These are phyloP conservation scores for Neurospora cerealis DNA, from an alignment of 495 filamentous ascomycete species.

Conservation along the genomic window DNA sequence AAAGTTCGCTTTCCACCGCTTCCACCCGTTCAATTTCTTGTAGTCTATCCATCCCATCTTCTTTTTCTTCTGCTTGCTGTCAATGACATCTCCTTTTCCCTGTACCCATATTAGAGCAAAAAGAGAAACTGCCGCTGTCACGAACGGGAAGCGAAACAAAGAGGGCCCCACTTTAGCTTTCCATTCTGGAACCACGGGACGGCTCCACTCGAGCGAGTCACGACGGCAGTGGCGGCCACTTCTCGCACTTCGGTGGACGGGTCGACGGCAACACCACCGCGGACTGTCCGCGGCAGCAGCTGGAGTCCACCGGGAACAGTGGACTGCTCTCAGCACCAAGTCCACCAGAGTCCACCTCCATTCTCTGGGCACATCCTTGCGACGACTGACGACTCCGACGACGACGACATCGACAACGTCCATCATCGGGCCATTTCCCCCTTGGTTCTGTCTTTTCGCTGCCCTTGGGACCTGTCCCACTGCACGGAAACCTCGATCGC, in stretches of 20 bases:
- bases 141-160: constrained; percentile 4
- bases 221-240: constrained; percentile 12
- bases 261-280: background rate
- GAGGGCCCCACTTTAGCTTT: constrained; percentile 24
- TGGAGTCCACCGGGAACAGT: background rate
- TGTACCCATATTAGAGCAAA: background rate
- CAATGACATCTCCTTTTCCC: background rate
- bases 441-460: background rate
- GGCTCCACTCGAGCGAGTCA: constrained; percentile 15
- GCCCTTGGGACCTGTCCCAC: background rate
- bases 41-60: background rate
- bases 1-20: background rate
- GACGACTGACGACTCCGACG: background rate
- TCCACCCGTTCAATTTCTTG: background rate
- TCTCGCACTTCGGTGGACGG: background rate
- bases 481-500: background rate
- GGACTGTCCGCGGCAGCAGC: background rate
- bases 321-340: background rate
- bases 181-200: constrained; percentile 18
- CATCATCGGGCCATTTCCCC: background rate
- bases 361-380: background rate
- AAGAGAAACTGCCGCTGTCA: background rate
- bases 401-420: background rate
- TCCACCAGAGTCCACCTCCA: background rate
- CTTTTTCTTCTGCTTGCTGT: background rate